Percentiles rank a stretch among this genome's conserved stretches.
These are phyloP conservation scores for Jimgerdemannia flammicorona DNA, from an alignment of 192 early-diverging fungal species.

Conservation along the genomic window DNA sequence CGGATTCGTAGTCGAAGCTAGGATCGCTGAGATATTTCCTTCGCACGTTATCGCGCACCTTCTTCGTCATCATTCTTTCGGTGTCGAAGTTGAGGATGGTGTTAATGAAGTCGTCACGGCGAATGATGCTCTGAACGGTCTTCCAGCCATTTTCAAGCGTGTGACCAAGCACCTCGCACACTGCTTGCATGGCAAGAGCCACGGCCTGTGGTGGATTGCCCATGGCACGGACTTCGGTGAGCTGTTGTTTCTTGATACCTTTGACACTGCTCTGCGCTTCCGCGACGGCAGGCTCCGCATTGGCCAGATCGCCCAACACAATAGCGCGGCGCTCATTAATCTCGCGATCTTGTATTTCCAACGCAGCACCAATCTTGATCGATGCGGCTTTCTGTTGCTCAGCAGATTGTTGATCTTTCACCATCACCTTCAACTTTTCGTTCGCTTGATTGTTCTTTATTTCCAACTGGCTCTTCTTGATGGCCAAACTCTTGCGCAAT, in stretches of 20 bases:
- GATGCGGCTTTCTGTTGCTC: conserved; percentile 86
- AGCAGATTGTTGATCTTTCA: conserved; percentile 91
- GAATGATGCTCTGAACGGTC: conserved; percentile 81
- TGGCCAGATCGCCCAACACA: conserved; percentile 88
- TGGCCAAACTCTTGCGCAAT: conserved; percentile 79
- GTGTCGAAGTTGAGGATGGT: conserved; percentile 97
- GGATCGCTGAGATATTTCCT: conserved; percentile 77
- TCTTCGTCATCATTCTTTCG: conserved; percentile 68
- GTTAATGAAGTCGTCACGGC: conserved; percentile 95
- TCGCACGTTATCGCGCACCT: conserved; percentile 78
- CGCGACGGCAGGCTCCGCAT: conserved; percentile 93
- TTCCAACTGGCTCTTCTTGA: conserved; percentile 83
- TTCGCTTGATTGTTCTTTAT: conserved; percentile 87
- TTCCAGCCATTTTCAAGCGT: conserved; percentile 83
- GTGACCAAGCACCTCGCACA: conserved; percentile 91
- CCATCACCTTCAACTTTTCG: conserved; percentile 94
- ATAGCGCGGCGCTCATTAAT: conserved; percentile 73
- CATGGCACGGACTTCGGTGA: conserved; percentile 97
- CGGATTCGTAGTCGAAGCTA: conserved; percentile 88
- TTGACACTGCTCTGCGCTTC: conserved; percentile 94
- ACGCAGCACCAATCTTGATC: conserved; percentile 67
- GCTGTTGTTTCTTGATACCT: conserved; percentile 94
- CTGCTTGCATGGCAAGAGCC: conserved; percentile 96
- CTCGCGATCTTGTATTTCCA: conserved; percentile 69
- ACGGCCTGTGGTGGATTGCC: conserved; percentile 94